Percentiles rank a stretch among this genome's conserved stretches.
Conservation (phyloP, 2,329 filamentous ascomycete species). For the Epicoccum nigrum region DNA sequence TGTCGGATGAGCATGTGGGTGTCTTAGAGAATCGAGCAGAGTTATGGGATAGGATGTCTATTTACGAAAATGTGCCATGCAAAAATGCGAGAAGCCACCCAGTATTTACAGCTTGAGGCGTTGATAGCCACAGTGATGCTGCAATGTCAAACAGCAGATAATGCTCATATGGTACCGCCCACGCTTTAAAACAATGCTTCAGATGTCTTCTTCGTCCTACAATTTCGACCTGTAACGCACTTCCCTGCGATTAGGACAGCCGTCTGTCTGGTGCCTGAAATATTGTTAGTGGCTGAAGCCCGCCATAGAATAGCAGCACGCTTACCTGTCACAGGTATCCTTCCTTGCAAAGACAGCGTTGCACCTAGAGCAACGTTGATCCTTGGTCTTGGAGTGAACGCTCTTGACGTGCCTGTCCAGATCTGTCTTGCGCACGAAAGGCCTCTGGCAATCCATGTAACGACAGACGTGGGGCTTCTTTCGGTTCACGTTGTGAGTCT, state of each 20-base stretch:
- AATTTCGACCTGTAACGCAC: not conserved
- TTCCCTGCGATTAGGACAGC: slow-evolving; percentile 66
- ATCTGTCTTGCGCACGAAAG: slow-evolving; percentile 84
- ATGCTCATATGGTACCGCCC: slow-evolving; percentile 12
- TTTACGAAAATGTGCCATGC: not conserved
- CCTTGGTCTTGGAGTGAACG: slow-evolving; percentile 76
- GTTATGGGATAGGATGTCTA: not conserved
- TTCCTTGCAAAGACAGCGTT: slow-evolving; percentile 75
- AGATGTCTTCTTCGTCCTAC: not conserved
- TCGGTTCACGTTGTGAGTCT: slow-evolving; percentile 77
- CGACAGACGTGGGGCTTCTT: slow-evolving; percentile 74
- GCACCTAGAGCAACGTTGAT: slow-evolving; percentile 74
- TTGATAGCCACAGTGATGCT: not conserved
- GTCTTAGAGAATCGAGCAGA: not conserved
- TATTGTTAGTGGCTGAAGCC: slow-evolving; percentile 23
- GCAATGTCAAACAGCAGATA: slow-evolving; percentile 3
- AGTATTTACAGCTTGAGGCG: not conserved
- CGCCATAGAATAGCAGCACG: not conserved
- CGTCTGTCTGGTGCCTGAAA: slow-evolving; percentile 75
- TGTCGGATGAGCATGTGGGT: not conserved
- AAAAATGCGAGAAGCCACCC: not conserved
- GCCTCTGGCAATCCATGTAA: slow-evolving; percentile 69
- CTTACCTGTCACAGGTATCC: slow-evolving; percentile 80
- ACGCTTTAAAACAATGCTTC: slow-evolving; percentile 7
- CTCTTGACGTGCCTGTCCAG: slow-evolving; percentile 63